These are phyloP conservation scores for Tylopilus plumbeoviolaceoides DNA, from an alignment of 768 basidiomycete genomes.

Conservation along the genomic window DNA sequence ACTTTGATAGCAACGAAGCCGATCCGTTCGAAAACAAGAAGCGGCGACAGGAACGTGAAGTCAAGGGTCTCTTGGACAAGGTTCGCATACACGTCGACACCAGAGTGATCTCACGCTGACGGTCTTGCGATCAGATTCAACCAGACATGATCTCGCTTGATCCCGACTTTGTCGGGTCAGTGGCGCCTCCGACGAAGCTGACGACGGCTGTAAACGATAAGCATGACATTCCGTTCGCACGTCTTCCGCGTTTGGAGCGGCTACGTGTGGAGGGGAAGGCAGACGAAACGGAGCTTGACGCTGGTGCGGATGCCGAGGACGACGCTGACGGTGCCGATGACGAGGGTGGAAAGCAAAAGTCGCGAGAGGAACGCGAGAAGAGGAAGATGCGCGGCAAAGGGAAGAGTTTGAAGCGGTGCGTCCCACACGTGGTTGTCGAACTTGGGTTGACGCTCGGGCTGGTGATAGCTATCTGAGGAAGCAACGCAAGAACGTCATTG, in stretches of 20 bases:
- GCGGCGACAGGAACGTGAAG: conserved; percentile 83
- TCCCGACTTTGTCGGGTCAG: conserved; percentile 68
- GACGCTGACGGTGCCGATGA: conserved; percentile 38
- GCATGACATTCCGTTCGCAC: conserved; percentile 56
- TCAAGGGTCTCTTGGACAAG: conserved; percentile 88
- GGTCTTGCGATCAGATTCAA: conserved; percentile 54
- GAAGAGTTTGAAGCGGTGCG: conserved; percentile 76
- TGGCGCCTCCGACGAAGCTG: conserved; percentile 58
- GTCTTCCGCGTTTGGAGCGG: conserved; percentile 71
- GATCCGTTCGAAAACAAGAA: conserved; percentile 91
- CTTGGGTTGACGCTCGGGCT: not conserved
- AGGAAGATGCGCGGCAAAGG: conserved; percentile 84
- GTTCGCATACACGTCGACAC: conserved; percentile 30
- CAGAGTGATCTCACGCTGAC: not conserved
- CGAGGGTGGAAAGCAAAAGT: conserved; percentile 25
- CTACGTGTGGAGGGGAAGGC: conserved; percentile 64
- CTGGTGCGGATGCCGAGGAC: conserved; percentile 24
- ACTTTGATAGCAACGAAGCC: conserved; percentile 90
- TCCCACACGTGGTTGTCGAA: not conserved
- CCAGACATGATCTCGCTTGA: conserved; percentile 89
- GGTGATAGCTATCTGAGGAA: conserved; percentile 64
- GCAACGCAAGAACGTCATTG: conserved; percentile 93
- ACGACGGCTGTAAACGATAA: conserved; percentile 47
- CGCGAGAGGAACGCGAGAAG: conserved; percentile 46
- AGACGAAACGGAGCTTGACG: conserved; percentile 56